Evolutionary conservation across 208 protist genomes (phyloP).

Genomic region (Paratrypanosoma confusum): DNA sequence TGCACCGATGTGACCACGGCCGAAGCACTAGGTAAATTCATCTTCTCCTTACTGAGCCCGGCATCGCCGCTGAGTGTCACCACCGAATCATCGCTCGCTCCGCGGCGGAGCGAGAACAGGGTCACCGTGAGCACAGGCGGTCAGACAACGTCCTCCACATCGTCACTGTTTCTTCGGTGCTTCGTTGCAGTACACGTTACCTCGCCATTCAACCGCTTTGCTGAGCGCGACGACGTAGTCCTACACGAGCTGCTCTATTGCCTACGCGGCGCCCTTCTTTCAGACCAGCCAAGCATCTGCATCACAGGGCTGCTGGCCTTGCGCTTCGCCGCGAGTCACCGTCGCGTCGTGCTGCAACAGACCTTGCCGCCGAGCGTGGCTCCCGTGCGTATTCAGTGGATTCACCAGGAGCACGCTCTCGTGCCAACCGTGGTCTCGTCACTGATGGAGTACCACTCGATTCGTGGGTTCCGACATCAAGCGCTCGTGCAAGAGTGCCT

Average conservation of each 20-base stretch:
- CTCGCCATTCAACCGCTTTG: conserved; percentile 37
- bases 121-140: too few species aligned
- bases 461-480: conserved; percentile 35
- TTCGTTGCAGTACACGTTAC: conserved; percentile 48
- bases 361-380: too few species aligned
- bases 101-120: too few species aligned
- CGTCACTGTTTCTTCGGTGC: conserved; percentile 31
- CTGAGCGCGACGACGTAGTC: conserved; percentile 18
- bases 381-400: too few species aligned
- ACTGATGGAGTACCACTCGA: conserved; percentile 70
- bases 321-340: conserved; percentile 34
- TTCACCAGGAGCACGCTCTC: conserved; percentile 36
- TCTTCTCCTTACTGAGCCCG: conserved; percentile 67
- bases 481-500: conserved; percentile 41
- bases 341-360: too few species aligned
- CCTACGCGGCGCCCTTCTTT: conserved; percentile 42
- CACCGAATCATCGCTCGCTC: too few species aligned
- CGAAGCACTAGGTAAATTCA: conserved; percentile 43
- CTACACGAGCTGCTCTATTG: conserved; percentile 41
- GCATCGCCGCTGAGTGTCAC: too few species aligned
- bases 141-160: conserved; percentile 14
- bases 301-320: conserved; percentile 56
- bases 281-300: conserved; percentile 26
- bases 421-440: conserved; percentile 42
- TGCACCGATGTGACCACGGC: conserved; percentile 26